Evolutionary conservation across 148 eudicot genomes (phyloP), one percentile per base, ranked within the genome.

Genomic region (Vaccinium corymbosum): DNA sequence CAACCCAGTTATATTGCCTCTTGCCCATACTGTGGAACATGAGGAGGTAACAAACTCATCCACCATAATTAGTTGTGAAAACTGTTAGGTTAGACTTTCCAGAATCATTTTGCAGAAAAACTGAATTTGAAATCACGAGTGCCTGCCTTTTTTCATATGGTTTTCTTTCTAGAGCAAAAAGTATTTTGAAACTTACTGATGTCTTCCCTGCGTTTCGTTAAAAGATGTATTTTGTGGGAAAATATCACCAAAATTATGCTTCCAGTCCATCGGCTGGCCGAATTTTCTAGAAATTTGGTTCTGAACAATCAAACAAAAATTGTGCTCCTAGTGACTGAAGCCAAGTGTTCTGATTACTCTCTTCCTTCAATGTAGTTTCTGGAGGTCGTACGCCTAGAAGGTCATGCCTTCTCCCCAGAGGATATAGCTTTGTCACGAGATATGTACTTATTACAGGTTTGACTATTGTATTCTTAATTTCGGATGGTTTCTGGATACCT

Each of bases 321-420:
- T 72, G 50, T 25, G 51, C 57, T 79, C 50, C 49, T 55, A 17
- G 46, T 61, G 48, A 61, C 38, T 38, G 51, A 59, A 42, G 52
- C 48, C 73, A 12, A 80, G 53, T 80, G 48, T 59, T 80, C 61
- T 80, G 17, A 32, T 56, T 79, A 49, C 56, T 29, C 13, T 27
- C 42, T 78, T 27, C 16, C 22, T 81, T 20, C 3, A 9, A n/a
- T 59, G 8, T 77, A 91, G 93, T 86, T 83, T 81, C 72, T 91
- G 84, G 93, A 91, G 81, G 93, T 91, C 12, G 91, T 91, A 55
- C 90, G 93, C 51, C 85, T 89, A 48, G 93, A 89, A 84, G 90
- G 90, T 49, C 90, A 87, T 89, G 89, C 91, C 53, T 88, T 89
- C 73, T 79, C 90, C 57, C 89, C 91, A 0, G 93, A 91, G 83